Evolutionary conservation across 768 basidiomycete species (phyloP).

Genomic region (Mycena pura): DNA sequence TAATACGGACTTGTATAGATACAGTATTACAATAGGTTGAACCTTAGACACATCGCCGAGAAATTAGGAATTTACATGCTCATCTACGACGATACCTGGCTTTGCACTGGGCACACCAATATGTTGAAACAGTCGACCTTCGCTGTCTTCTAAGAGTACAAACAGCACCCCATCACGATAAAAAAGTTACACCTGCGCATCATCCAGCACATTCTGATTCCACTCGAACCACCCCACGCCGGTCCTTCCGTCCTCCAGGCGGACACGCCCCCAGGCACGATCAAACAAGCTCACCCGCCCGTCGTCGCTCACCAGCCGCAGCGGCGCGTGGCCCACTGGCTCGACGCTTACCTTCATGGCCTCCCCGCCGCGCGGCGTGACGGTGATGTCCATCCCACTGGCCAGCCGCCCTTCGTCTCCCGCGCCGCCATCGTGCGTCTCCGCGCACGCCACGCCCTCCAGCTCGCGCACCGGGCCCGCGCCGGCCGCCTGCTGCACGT

Average conservation of each 20-base stretch:
- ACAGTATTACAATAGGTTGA: no score
- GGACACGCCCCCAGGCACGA: conserved; percentile 8
- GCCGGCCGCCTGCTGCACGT: conserved; percentile 1
- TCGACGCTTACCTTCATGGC: conserved; percentile 6
- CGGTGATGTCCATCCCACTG: background rate
- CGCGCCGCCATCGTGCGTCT: background rate
- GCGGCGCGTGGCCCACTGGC: conserved; percentile 6
- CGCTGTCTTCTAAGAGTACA: no score
- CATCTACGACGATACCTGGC: no score
- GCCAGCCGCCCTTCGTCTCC: conserved; percentile 2
- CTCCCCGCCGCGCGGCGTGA: conserved; percentile 10
- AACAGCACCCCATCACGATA: no score
- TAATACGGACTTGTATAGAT: no score
- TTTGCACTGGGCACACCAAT: no score
- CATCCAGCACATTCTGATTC: conserved; percentile 9
- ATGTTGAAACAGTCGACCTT: no score
- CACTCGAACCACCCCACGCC: conserved; percentile 8
- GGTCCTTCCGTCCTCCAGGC: conserved; percentile 7
- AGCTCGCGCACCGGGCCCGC: conserved; percentile 8
- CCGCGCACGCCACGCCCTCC: conserved; percentile 4
- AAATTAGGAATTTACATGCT: no score
- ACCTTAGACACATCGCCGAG: no score
- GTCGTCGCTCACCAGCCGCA: conserved; percentile 8
- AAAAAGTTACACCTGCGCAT: background rate
- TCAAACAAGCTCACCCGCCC: conserved; percentile 8